Evolutionary conservation across 805 yeast species (phyloP), one percentile per base, ranked within the genome.

Genomic region (Kuraishia borneana): DNA sequence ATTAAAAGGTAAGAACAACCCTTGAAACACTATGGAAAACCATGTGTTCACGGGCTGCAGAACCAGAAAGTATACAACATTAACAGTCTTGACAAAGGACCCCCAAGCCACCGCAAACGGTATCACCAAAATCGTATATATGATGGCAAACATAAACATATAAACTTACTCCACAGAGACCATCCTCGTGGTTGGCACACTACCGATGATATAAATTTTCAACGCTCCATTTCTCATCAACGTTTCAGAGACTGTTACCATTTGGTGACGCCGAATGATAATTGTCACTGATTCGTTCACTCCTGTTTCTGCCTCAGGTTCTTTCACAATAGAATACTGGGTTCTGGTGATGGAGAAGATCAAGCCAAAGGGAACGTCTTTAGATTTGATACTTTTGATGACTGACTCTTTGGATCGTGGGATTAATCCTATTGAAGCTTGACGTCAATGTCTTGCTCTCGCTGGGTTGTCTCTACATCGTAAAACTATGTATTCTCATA

Each of bases 251-350:
- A n/a, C n/a, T n/a, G n/a, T n/a, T n/a, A n/a, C n/a, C n/a, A n/a
- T n/a, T n/a, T n/a, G n/a, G n/a, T n/a, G n/a, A n/a, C n/a, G n/a
- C n/a, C n/a, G n/a, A n/a, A n/a, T n/a, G n/a, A n/a, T n/a, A n/a
- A n/a, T n/a, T n/a, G n/a, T n/a, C n/a, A n/a, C n/a, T n/a, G n/a
- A n/a, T n/a, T n/a, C n/a, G n/a, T n/a, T n/a, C 50, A 53, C 78
- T 72, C 79, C 78, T 65, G 58, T 60, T 72, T 73, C 80, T 73
- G 80, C 76, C 76, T 62, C 76, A 61, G 48, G 44, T 62, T 67
- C 63, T 60, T 51, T 51, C 57, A 43, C 68, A 48, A 59, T 70
- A 56, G 75, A 63, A 55, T 57, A 41, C 47, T 62, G 77, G 78
- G 77, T 73, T 63, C 76, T 73, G 48, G 44, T 64, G 53, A 61